These are phyloP conservation scores for Vigna mungo DNA, from an alignment of 306 rosid species.

Conservation along the genomic window DNA sequence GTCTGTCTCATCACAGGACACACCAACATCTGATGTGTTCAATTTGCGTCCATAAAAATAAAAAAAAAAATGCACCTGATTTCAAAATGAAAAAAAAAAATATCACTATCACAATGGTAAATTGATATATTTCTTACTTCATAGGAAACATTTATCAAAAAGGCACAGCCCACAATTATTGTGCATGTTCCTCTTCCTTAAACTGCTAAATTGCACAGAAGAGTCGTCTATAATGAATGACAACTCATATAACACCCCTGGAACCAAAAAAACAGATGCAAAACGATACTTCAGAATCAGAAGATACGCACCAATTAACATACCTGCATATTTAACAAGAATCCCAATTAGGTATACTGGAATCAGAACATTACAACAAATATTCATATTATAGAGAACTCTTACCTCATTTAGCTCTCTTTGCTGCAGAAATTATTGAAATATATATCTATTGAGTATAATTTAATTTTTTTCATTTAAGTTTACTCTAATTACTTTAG, in stretches of 20 bases:
- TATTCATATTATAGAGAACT: constrained; percentile 15
- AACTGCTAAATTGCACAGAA: background rate
- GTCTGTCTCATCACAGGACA: too few species aligned
- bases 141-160: too few species aligned
- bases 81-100: too few species aligned
- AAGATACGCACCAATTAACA: constrained; percentile 82
- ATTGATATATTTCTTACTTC: too few species aligned
- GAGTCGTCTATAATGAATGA: constrained; percentile 18
- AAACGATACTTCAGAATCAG: constrained; percentile 19
- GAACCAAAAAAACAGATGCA: constrained; percentile 5
- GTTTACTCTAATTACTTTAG: too few species aligned
- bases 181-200: background rate
- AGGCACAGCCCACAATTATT: too few species aligned
- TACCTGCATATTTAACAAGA: constrained; percentile 68
- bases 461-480: too few species aligned
- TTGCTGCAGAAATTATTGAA: constrained; percentile 69
- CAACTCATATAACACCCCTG: constrained; percentile 8
- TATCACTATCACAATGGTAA: too few species aligned
- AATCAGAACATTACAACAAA: constrained; percentile 23
- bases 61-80: too few species aligned
- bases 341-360: constrained; percentile 46
- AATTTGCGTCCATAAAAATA: too few species aligned
- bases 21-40: too few species aligned
- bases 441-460: too few species aligned
- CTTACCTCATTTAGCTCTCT: constrained; percentile 95